Evolutionary conservation across 1,139 yeast species (phyloP).

Genomic region (Zygosaccharomyces pseudobailii): DNA sequence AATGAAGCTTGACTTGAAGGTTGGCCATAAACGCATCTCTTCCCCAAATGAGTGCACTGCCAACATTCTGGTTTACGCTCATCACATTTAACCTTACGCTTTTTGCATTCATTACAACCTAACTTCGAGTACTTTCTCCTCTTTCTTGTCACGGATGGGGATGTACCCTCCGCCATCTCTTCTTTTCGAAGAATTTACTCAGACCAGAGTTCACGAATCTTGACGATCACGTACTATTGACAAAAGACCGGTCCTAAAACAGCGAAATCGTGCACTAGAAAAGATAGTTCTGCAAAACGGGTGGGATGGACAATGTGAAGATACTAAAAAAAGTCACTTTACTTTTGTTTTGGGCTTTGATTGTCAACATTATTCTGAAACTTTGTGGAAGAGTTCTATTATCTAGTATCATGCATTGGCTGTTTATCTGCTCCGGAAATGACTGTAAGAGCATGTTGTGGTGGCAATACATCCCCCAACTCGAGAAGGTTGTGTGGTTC

Average conservation of each 20-base stretch:
- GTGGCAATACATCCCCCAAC: constrained; percentile 24
- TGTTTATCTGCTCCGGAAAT: constrained; percentile 18
- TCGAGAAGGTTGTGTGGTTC: constrained; percentile 25
- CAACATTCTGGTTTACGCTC: constrained; percentile 59
- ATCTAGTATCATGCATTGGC: constrained; percentile 11
- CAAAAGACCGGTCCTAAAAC: neutral
- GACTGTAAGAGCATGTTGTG: constrained; percentile 18
- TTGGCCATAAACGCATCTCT: constrained; percentile 35
- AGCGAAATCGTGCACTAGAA: neutral
- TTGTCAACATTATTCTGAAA: constrained; percentile 14
- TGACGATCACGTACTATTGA: neutral
- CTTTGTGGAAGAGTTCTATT: constrained; percentile 7
- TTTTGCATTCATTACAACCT: constrained; percentile 41
- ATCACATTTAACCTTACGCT: constrained; percentile 46
- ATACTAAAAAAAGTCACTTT: constrained; percentile 6
- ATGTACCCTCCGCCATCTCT: neutral
- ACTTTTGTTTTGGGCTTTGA: constrained; percentile 8
- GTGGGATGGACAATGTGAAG: neutral
- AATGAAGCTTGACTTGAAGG: neutral
- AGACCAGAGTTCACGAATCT: neutral
- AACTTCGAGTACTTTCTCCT: constrained; percentile 34
- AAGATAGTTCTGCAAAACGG: neutral
- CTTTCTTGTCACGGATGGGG: neutral
- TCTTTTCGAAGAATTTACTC: neutral
- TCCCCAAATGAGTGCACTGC: constrained; percentile 40